Conservation (phyloP, 371 early-diverging fungal species). For the Mortierella sp. region DNA sequence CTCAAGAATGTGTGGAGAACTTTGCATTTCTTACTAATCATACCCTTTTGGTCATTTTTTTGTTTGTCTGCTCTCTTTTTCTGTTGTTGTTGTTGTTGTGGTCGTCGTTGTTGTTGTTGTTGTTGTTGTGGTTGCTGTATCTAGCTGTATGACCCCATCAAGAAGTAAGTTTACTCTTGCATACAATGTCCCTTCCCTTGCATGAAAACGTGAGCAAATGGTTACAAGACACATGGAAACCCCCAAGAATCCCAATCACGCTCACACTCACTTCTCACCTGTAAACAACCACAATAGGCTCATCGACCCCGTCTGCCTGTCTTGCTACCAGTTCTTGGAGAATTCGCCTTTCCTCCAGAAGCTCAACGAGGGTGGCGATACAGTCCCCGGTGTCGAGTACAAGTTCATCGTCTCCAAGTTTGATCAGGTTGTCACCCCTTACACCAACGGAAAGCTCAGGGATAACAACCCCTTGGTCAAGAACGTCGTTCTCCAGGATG, state of each 20-base stretch:
- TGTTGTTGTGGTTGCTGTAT: not conserved
- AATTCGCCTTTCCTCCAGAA: slow-evolving; percentile 27
- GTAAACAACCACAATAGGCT: not conserved
- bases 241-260: not conserved
- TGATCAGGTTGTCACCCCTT: slow-evolving; percentile 52
- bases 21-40: not conserved
- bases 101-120: not conserved
- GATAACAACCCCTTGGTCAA: slow-evolving; percentile 41
- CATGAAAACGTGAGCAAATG: not conserved
- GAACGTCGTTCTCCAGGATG: slow-evolving; percentile 41
- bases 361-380: slow-evolving; percentile 51
- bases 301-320: slow-evolving; percentile 43
- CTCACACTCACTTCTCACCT: not conserved
- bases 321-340: slow-evolving; percentile 49
- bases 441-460: slow-evolving; percentile 44
- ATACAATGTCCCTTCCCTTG: not conserved
- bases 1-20: not conserved
- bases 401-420: slow-evolving; percentile 39
- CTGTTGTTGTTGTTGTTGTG: not conserved
- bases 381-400: slow-evolving; percentile 50
- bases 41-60: not conserved
- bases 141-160: slow-evolving; percentile 34
- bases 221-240: not conserved
- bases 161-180: slow-evolving; percentile 16
- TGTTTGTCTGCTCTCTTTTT: not conserved